A percentile compares a stretch with the other conserved stretches of the same genome.
Conservation (phyloP, 2,329 filamentous ascomycete genomes). For the Westerdykella sp. region DNA sequence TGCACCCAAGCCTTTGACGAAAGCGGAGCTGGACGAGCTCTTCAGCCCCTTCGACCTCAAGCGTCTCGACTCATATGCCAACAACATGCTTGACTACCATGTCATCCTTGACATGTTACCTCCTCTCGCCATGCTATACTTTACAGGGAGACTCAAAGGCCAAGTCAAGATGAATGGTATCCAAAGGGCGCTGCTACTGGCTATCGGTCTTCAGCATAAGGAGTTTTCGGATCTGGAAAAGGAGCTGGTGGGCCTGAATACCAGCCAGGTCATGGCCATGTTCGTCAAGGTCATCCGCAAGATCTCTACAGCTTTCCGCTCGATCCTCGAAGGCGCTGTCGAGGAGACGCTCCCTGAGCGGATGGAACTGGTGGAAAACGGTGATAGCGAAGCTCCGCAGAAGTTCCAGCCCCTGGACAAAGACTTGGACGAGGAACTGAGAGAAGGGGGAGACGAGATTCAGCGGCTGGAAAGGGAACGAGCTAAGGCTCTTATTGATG, state of each 20-base stretch:
- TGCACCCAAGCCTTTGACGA: slow-evolving; percentile 56
- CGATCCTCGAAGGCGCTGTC: slow-evolving; percentile 65
- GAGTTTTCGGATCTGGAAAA: slow-evolving; percentile 72
- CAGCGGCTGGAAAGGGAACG: slow-evolving; percentile 66
- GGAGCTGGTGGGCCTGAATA: slow-evolving; percentile 62
- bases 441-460: slow-evolving; percentile 74
- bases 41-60: slow-evolving; percentile 93
- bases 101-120: slow-evolving; percentile 92
- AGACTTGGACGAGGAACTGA: slow-evolving; percentile 72
- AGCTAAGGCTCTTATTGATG: slow-evolving; percentile 83
- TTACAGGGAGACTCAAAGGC: slow-evolving; percentile 65
- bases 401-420: slow-evolving; percentile 66
- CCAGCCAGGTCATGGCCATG: slow-evolving; percentile 83
- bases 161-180: slow-evolving; percentile 70
- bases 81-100: slow-evolving; percentile 96
- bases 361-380: slow-evolving; percentile 40
- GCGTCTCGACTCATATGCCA: slow-evolving; percentile 88
- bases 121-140: slow-evolving; percentile 74
- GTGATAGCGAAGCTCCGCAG: slow-evolving; percentile 53
- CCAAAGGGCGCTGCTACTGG: slow-evolving; percentile 82
- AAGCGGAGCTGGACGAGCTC: slow-evolving; percentile 66
- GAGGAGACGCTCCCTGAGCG: slow-evolving; percentile 43
- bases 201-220: slow-evolving; percentile 81
- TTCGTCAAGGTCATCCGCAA: slow-evolving; percentile 96
- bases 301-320: slow-evolving; percentile 69